Evolutionary conservation across 163 green algal species (phyloP).

Genomic region (Chloromonas sp.): DNA sequence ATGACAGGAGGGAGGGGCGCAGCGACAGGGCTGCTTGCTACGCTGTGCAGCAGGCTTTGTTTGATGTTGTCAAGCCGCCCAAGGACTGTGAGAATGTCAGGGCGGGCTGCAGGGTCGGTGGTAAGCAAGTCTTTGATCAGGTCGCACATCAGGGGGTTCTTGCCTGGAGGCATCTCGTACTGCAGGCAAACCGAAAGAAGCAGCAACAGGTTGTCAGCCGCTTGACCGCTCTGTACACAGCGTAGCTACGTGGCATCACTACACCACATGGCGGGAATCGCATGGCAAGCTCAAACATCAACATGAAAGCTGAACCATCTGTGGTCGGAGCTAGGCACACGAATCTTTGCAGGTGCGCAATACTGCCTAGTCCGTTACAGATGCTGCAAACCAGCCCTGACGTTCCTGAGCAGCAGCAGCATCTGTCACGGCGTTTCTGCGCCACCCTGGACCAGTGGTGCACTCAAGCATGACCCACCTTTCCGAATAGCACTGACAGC

Average conservation of each 20-base stretch:
- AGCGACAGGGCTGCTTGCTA: not conserved
- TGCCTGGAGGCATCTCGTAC: slow-evolving; percentile 23
- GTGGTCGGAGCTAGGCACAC: too few relatives aligned
- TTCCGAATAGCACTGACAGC: slow-evolving; percentile 67
- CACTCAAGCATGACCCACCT: slow-evolving; percentile 16
- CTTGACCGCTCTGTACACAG: too few relatives aligned
- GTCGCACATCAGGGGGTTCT: slow-evolving; percentile 25
- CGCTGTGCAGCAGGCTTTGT: not conserved
- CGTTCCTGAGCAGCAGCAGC: not conserved
- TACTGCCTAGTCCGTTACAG: not conserved
- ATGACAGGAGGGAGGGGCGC: not conserved
- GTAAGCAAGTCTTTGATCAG: slow-evolving; percentile 42
- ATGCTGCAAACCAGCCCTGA: not conserved
- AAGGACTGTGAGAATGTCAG: slow-evolving; percentile 34
- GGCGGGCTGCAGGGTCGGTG: slow-evolving; percentile 45
- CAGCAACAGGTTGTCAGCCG: too few relatives aligned
- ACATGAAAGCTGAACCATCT: too few relatives aligned
- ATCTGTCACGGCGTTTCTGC: not conserved
- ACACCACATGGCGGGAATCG: too few relatives aligned
- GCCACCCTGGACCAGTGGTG: not conserved
- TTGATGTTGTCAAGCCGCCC: not conserved
- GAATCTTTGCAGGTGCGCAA: too few relatives aligned
- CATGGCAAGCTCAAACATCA: too few relatives aligned
- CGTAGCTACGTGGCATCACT: too few relatives aligned
- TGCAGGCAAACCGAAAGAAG: slow-evolving; percentile 3